A percentile compares a stretch with the other conserved stretches of the same genome.
phyloP scores from a whole-genome alignment of 1,139 yeast species.

The Candida labiduridarum region DNA sequence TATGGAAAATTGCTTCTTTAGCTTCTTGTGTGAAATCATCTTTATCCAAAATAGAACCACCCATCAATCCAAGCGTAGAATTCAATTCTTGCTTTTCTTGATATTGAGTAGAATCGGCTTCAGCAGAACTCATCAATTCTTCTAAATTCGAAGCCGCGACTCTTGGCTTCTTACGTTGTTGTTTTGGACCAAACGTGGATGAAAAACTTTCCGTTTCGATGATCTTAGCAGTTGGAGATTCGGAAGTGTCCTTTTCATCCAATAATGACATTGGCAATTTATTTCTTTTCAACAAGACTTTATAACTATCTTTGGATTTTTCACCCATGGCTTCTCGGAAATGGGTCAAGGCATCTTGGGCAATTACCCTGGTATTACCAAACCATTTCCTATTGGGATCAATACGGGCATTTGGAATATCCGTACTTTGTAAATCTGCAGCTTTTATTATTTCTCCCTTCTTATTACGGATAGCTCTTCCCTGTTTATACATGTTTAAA shows the following conservation, averaged over 20 bases:
- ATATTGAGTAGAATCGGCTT: slow-evolving; percentile 57
- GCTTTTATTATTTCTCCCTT: slow-evolving; percentile 86
- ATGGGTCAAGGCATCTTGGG: slow-evolving; percentile 93
- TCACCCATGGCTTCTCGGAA: slow-evolving; percentile 95
- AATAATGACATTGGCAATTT: slow-evolving; percentile 94
- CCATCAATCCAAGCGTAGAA: slow-evolving; percentile 80
- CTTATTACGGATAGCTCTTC: slow-evolving; percentile 84
- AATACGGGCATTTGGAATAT: slow-evolving; percentile 88
- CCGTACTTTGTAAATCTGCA: slow-evolving; percentile 86
- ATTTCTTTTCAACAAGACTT: slow-evolving; percentile 83
- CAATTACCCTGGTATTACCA: slow-evolving; percentile 95
- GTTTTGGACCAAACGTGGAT: slow-evolving; percentile 89
- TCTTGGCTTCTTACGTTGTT: slow-evolving; percentile 91
- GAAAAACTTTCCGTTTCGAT: slow-evolving; percentile 86
- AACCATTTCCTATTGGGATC: slow-evolving; percentile 98
- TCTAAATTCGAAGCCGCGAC: slow-evolving; percentile 74
- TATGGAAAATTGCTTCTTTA: slow-evolving; percentile 91
- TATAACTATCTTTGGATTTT: slow-evolving; percentile 82
- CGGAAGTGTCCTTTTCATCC: slow-evolving; percentile 77
- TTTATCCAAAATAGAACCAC: slow-evolving; percentile 62
- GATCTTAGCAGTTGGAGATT: slow-evolving; percentile 77
- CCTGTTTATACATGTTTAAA: slow-evolving; percentile 90
- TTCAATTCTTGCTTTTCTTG: slow-evolving; percentile 77
- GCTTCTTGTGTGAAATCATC: slow-evolving; percentile 90
- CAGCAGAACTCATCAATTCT: slow-evolving; percentile 71